A percentile compares a stretch with the other conserved stretches of the same genome.
phyloP scores from a whole-genome alignment of 257 asterid genomes.

The Voacanga thouarsii region DNA sequence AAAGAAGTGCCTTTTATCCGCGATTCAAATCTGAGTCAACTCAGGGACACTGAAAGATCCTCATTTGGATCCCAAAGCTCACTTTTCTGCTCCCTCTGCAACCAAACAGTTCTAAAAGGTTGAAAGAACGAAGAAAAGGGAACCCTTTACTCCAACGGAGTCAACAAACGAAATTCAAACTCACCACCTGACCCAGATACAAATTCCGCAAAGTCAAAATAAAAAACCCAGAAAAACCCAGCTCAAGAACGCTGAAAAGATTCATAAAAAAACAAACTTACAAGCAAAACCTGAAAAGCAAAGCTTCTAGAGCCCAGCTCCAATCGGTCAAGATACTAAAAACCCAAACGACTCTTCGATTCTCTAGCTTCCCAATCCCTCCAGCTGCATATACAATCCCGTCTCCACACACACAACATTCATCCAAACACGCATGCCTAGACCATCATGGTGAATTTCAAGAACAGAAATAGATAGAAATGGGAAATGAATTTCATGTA shows the following conservation, averaged over 20 bases:
- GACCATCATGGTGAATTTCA: background rate
- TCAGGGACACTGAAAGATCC: constrained; percentile 15
- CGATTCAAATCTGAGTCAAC: constrained; percentile 25
- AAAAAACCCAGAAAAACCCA: constrained; percentile 15
- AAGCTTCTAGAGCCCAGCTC: constrained; percentile 3
- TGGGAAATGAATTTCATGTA: background rate
- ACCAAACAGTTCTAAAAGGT: constrained; percentile 17
- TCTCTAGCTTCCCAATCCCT: background rate
- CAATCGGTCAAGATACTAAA: constrained; percentile 11
- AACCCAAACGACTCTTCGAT: constrained; percentile 15
- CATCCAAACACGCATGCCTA: background rate
- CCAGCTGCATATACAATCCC: background rate
- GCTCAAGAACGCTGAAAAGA: background rate
- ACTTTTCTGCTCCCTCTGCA: constrained; percentile 9
- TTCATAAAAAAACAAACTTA: background rate
- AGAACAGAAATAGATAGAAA: background rate
- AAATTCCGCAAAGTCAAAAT: constrained; percentile 8
- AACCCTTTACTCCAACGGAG: constrained; percentile 10
- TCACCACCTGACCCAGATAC: constrained; percentile 7
- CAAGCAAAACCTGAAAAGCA: background rate
- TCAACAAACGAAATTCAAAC: constrained; percentile 16
- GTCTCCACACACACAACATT: background rate
- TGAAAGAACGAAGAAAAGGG: background rate
- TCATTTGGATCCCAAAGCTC: constrained; percentile 23
- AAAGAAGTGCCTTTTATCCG: constrained; percentile 17